Base-by-base conservation (phyloP, 768 basidiomycete species). In the Vishniacozyma victoriae region DNA sequence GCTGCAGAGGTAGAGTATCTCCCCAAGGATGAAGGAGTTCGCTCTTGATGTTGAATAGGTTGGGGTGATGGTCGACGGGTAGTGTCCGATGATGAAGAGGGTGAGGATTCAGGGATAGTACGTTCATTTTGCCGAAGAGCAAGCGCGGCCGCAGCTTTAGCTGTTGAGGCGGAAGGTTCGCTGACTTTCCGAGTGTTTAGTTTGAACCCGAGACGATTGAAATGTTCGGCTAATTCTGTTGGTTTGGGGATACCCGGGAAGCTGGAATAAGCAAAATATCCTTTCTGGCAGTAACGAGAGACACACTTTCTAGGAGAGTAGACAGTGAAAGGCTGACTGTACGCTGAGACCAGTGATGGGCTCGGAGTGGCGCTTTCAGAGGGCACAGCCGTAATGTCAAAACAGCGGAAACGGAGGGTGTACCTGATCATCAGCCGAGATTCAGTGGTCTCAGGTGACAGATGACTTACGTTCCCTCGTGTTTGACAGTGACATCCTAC, bases 151-250 rank as follows among this genome's bases (percentile, higher is more conserved):
- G n/a, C n/a, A n/a, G n/a, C n/a, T n/a, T n/a, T n/a, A n/a, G n/a
- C n/a, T n/a, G n/a, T n/a, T n/a, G n/a, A n/a, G n/a, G n/a, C n/a
- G n/a, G n/a, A n/a, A n/a, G n/a, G n/a, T n/a, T n/a, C n/a, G n/a
- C 61, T 52, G 25, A 63, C 62, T 47, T 68, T 68, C 5, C 66
- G 55, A 3, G 62, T 58, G 36, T 64, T 68, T 14, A 68, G 53
- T 38, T 68, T 68, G 60, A 64, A 68, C 1, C 66, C 66, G 25
- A 57, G 57, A 16, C 48, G 44, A 19, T 46, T 51, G 43, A 68
- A 68, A 36, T 68, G 66, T 37, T 68, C 66, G 4, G 62, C 54
- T 25, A 68, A 31, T 20, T 51, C 55, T 12, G 62, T 64, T 6
- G 57, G 54, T 44, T 60, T 59, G 0, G 66, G 66, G 19, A 64